Conservation (phyloP, 2,329 filamentous ascomycete genomes). For the Zymoseptoria passerinii region DNA sequence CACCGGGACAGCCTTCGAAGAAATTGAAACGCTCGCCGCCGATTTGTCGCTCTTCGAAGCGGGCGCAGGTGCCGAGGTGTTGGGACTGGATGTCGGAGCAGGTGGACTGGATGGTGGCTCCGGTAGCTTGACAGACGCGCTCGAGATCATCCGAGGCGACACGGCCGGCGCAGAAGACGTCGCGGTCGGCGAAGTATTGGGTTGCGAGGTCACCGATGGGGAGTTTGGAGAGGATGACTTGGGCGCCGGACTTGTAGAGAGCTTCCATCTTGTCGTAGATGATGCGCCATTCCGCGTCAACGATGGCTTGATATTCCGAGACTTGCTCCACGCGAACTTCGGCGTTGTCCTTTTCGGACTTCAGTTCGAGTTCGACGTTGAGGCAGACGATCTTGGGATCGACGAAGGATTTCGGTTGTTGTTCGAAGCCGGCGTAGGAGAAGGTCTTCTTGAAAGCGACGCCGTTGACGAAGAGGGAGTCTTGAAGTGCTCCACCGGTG, state of each 20-base stretch:
- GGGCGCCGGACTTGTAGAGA: slow-evolving; percentile 84
- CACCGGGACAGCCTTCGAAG: slow-evolving; percentile 90
- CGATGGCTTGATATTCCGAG: slow-evolving; percentile 97
- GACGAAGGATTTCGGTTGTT: slow-evolving; percentile 92
- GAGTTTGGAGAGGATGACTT: slow-evolving; percentile 93
- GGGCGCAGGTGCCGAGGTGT: slow-evolving; percentile 82
- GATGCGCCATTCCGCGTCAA: slow-evolving; percentile 99
- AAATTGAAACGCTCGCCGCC: slow-evolving; percentile 97
- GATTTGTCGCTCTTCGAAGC: slow-evolving; percentile 93
- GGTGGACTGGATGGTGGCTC: slow-evolving; percentile 85
- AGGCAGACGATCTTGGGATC: slow-evolving; percentile 95
- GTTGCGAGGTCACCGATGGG: slow-evolving; percentile 96
- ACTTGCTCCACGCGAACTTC: slow-evolving; percentile 97
- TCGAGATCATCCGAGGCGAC: slow-evolving; percentile 90
- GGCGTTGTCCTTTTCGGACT: slow-evolving; percentile 98
- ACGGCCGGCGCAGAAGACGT: slow-evolving; percentile 95
- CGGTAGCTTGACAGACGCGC: slow-evolving; percentile 88
- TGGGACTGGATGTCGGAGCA: slow-evolving; percentile 88
- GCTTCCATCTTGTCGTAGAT: slow-evolving; percentile 99
- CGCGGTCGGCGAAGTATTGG: slow-evolving; percentile 89
- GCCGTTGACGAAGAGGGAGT: slow-evolving; percentile 93
- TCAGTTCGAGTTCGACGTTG: slow-evolving; percentile 95
- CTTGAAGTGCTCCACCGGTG: slow-evolving; percentile 87
- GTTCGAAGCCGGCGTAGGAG: slow-evolving; percentile 96
- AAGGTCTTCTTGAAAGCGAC: slow-evolving; percentile 99